Conservation (phyloP, 768 basidiomycete genomes). For the Dacryopinax primogenitus region DNA sequence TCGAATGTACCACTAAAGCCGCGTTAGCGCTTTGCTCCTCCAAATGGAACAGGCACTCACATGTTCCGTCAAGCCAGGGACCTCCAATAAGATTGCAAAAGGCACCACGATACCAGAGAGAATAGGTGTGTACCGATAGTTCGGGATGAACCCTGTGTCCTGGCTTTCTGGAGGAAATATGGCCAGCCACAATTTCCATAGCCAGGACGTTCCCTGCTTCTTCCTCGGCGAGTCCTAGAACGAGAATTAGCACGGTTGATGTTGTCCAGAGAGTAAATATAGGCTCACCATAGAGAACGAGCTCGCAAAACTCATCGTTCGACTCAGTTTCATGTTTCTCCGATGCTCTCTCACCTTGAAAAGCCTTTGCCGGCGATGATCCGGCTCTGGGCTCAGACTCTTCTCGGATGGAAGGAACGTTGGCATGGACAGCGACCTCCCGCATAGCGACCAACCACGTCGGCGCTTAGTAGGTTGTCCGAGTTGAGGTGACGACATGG, state of each 20-base stretch:
- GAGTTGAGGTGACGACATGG: not conserved
- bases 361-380: not conserved
- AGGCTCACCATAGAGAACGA: not conserved
- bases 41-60: constrained; percentile 30
- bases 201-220: not conserved
- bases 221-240: not conserved
- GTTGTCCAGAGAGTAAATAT: not conserved
- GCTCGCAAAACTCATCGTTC: not conserved
- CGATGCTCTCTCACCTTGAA: not conserved
- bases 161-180: constrained; percentile 10
- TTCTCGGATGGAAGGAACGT: not conserved
- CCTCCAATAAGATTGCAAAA: constrained; percentile 68
- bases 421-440: not conserved
- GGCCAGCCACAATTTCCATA: not conserved
- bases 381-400: not conserved
- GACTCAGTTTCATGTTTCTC: not conserved
- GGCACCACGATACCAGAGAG: constrained; percentile 49
- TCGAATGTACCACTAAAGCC: constrained; percentile 32
- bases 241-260: not conserved
- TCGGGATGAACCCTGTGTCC: constrained; percentile 32
- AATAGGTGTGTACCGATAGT: constrained; percentile 52
- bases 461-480: not conserved
- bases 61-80: constrained; percentile 62
- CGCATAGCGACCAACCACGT: not conserved
- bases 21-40: not conserved